phyloP scores from a whole-genome alignment of 148 eudicot species.

The Silene conica region DNA sequence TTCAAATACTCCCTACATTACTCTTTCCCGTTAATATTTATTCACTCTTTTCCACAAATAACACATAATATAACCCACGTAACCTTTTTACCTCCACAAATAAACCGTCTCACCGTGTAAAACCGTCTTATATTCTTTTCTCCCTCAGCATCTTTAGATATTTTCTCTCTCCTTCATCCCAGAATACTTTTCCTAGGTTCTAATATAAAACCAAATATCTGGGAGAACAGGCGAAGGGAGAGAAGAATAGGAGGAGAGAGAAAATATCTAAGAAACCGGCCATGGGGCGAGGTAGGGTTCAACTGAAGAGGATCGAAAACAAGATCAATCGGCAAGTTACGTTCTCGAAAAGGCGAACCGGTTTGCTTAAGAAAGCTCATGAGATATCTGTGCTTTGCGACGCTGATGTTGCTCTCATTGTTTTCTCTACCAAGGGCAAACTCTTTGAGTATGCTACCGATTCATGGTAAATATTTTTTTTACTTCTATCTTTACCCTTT shows the following conservation, averaged over 20 bases:
- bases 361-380: slow-evolving; percentile 58
- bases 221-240: background rate
- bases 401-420: slow-evolving; percentile 57
- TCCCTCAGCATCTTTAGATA: background rate
- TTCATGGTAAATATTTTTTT: slow-evolving; percentile 17
- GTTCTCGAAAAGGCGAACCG: slow-evolving; percentile 53
- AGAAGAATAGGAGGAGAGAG: background rate
- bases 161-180: slow-evolving; percentile 10
- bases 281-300: slow-evolving; percentile 65
- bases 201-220: too few relatives aligned
- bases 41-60: too few relatives aligned
- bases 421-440: slow-evolving; percentile 62
- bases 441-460: slow-evolving; percentile 58
- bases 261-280: background rate
- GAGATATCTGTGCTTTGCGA: slow-evolving; percentile 73
- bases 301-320: slow-evolving; percentile 64
- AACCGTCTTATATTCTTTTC: too few relatives aligned
- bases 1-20: slow-evolving; percentile 22
- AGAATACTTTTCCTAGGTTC: background rate
- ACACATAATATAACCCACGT: too few relatives aligned
- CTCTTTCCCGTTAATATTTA: too few relatives aligned
- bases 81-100: too few relatives aligned
- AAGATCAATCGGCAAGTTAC: slow-evolving; percentile 63
- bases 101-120: too few relatives aligned
- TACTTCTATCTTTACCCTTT: too few relatives aligned